Evolutionary conservation across 371 early-diverging fungal species (phyloP), one percentile per base, ranked within the genome.

Genomic region (Zancudomyces culisetae): DNA sequence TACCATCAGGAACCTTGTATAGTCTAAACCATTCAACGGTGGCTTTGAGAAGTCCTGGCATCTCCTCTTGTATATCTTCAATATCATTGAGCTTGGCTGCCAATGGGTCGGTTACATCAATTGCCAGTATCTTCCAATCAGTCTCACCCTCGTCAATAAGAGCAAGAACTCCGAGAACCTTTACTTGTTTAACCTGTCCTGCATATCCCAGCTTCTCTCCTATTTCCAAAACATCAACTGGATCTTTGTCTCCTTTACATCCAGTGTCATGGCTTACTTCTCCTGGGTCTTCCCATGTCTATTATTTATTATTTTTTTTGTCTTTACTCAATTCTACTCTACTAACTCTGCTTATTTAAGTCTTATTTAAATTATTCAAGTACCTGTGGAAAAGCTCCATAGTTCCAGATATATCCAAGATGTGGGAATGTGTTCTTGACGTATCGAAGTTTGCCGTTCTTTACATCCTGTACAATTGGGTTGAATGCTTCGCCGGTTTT

Each of bases 331-430:
- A n/a, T n/a, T n/a, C n/a, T n/a, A n/a, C n/a, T n/a, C n/a, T n/a
- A n/a, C n/a, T n/a, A n/a, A n/a, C n/a, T n/a, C n/a, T n/a, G n/a
- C n/a, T n/a, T n/a, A n/a, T n/a, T n/a, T n/a, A n/a, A n/a, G n/a
- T n/a, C n/a, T n/a, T n/a, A n/a, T n/a, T n/a, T n/a, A n/a, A n/a
- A n/a, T n/a, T n/a, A n/a, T n/a, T n/a, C n/a, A n/a, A n/a, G n/a
- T 35, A 35, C 35, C 35, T 86, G 87, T 35, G 98, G 99, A 55
- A 99, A 72, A 30, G 97, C 97, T 54, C 99, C 99, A 66, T 99
- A 99, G 79, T 99, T 99, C 98, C 98, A 99, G 63, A 93, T 89
- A 75, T 98, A 99, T 42, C 99, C 99, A 61, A 95, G 91, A 80
- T 90, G 90, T n/a, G 99, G 99, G 81, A 98, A 99, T 64, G 94